Conservation (phyloP, 257 asterid genomes). For the Nyctanthes arbortristis region DNA sequence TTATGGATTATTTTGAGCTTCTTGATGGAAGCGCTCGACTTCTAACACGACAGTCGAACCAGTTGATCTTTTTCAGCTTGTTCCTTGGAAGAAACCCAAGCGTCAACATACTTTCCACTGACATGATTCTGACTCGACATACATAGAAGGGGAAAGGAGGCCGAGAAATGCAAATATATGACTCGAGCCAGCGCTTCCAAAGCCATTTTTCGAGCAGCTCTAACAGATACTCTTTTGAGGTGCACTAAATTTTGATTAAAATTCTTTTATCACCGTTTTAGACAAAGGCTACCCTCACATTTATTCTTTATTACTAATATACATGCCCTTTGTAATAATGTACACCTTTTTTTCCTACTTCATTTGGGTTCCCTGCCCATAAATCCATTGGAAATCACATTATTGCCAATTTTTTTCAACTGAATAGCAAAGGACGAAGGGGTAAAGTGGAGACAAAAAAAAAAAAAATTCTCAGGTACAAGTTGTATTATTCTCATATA, state of each 20-base stretch:
- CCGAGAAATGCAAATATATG: constrained; percentile 21
- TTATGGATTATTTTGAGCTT: background rate
- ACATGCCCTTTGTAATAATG: constrained; percentile 18
- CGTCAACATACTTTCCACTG: constrained; percentile 27
- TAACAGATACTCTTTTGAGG: constrained; percentile 27
- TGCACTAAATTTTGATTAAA: constrained; percentile 25
- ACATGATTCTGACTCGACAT: constrained; percentile 42
- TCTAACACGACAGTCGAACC: background rate
- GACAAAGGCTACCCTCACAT: constrained; percentile 2
- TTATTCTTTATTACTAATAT: constrained; percentile 20
- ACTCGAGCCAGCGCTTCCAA: constrained; percentile 33
- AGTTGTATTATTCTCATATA: too few species aligned
- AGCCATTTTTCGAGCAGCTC: constrained; percentile 29
- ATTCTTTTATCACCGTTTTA: constrained; percentile 7
- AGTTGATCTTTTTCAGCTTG: constrained; percentile 2
- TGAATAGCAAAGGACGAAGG: too few species aligned
- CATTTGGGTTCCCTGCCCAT: background rate
- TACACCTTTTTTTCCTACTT: background rate
- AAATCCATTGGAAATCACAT: background rate
- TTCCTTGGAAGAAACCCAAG: constrained; percentile 19
- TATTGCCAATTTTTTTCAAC: too few species aligned
- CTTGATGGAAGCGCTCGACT: background rate
- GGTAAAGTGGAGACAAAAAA: too few species aligned
- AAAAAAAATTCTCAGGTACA: too few species aligned
- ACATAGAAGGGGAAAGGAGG: constrained; percentile 30